Percentiles rank a stretch among this genome's conserved stretches.
phyloP scores from a whole-genome alignment of 163 green algal genomes.

The Scenedesmus sp. region DNA sequence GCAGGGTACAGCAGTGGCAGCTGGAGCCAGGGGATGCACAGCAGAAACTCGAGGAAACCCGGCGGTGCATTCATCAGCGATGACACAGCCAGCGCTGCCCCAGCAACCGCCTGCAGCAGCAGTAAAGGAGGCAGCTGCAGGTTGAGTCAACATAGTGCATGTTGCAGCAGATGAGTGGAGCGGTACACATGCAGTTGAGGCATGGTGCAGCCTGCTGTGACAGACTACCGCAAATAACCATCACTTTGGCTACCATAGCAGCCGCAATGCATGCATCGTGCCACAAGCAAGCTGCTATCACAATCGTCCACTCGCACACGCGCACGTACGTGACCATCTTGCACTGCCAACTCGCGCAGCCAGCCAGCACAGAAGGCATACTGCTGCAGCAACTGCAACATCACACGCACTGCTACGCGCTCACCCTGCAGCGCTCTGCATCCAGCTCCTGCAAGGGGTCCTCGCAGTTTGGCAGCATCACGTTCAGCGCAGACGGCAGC shows the following conservation, averaged over 20 bases:
- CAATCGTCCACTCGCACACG: neutral
- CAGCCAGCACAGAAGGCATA: neutral
- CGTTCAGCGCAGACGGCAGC: conserved; percentile 75
- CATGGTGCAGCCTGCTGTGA: too few species aligned
- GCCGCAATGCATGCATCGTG: too few species aligned
- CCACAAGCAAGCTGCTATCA: neutral
- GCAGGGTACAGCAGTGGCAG: conserved; percentile 72
- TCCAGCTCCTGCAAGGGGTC: conserved; percentile 68
- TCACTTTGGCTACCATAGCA: too few species aligned
- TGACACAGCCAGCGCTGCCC: conserved; percentile 72
- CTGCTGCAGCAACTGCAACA: neutral
- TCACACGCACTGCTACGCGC: neutral
- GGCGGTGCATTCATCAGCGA: conserved; percentile 80
- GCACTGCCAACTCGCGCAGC: neutral
- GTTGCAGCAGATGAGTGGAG: neutral
- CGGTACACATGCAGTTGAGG: too few species aligned
- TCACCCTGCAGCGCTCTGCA: conserved; percentile 63
- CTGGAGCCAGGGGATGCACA: conserved; percentile 84
- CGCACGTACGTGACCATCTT: neutral
- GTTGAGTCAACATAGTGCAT: neutral
- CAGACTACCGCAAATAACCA: too few species aligned
- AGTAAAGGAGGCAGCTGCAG: neutral
- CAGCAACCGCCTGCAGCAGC: conserved; percentile 72
- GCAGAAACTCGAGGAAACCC: conserved; percentile 87
- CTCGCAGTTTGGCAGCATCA: conserved; percentile 71